Percentiles rank a stretch among this genome's conserved stretches.
phyloP scores from a whole-genome alignment of 1,284 basidiomycete genomes.

The Trichosporon sp. region DNA sequence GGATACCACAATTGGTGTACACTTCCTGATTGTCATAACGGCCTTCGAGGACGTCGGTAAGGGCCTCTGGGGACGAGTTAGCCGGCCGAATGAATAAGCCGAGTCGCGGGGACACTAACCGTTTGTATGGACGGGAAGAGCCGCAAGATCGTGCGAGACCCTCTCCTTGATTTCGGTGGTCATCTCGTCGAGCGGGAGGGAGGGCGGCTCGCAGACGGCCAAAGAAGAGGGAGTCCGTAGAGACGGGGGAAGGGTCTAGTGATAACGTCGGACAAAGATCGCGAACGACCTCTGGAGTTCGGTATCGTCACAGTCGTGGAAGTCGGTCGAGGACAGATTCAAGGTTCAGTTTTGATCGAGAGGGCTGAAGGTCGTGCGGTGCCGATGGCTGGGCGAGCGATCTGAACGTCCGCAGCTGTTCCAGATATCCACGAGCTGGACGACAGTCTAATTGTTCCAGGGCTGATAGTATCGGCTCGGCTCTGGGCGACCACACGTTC shows the following conservation, averaged over 20 bases:
- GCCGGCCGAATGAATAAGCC: not conserved
- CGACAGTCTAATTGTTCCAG: too few species aligned
- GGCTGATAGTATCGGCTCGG: not conserved
- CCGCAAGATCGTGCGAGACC: not conserved
- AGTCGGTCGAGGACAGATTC: too few species aligned
- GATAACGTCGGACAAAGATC: not conserved
- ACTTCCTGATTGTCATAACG: slow-evolving; percentile 11
- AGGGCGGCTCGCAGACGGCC: not conserved
- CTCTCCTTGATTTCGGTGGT: slow-evolving; percentile 1
- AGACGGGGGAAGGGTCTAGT: not conserved
- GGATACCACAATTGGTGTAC: slow-evolving; percentile 17
- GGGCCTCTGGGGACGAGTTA: slow-evolving; percentile 9
- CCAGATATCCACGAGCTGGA: not conserved
- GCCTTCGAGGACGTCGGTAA: slow-evolving; percentile 14
- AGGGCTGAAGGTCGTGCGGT: too few species aligned
- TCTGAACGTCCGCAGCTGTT: too few species aligned
- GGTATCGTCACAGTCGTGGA: too few species aligned
- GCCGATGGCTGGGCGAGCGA: not conserved
- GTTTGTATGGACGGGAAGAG: not conserved
- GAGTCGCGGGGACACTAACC: slow-evolving; percentile 1
- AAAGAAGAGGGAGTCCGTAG: not conserved
- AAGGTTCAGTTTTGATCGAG: too few species aligned
- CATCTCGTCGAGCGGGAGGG: not conserved
- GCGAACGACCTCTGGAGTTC: too few species aligned
- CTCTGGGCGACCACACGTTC: not conserved